phyloP scores from a whole-genome alignment of 2,329 filamentous ascomycete genomes.

The Aspergillus sp. region DNA sequence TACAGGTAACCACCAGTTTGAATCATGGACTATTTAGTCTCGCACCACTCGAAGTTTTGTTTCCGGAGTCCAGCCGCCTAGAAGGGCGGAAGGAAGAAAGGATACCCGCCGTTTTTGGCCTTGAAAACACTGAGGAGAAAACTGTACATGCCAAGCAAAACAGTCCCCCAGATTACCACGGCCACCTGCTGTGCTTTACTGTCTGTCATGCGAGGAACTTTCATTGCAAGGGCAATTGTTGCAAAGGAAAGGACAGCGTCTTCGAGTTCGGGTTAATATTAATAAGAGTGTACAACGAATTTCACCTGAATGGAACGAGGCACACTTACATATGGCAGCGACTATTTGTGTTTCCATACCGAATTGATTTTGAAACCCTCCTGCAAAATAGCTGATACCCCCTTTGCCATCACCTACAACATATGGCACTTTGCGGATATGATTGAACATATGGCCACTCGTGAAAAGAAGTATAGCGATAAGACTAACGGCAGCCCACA shows the following conservation, averaged over 20 bases:
- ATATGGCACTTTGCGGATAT: conserved; percentile 93
- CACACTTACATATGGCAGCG: conserved; percentile 79
- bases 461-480: conserved; percentile 89
- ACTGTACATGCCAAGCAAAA: conserved; percentile 82
- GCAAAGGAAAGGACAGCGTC: conserved; percentile 82
- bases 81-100: conserved; percentile 91
- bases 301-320: neutral
- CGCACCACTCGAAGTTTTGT: too few species aligned
- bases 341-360: conserved; percentile 95
- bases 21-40: too few species aligned
- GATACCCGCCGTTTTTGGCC: conserved; percentile 90
- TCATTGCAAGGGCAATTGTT: conserved; percentile 83
- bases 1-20: too few species aligned
- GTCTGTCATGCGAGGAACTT: conserved; percentile 83
- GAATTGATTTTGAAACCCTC: conserved; percentile 88
- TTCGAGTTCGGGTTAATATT: conserved; percentile 23
- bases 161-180: conserved; percentile 71
- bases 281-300: neutral
- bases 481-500: conserved; percentile 88
- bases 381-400: conserved; percentile 83
- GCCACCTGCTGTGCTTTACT: conserved; percentile 72
- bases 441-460: conserved; percentile 98
- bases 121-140: conserved; percentile 92
- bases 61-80: conserved; percentile 27
- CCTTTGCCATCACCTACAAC: conserved; percentile 79